Evolutionary conservation across 495 filamentous ascomycete species (phyloP).

Genomic region (Elasticomyces elasticus): DNA sequence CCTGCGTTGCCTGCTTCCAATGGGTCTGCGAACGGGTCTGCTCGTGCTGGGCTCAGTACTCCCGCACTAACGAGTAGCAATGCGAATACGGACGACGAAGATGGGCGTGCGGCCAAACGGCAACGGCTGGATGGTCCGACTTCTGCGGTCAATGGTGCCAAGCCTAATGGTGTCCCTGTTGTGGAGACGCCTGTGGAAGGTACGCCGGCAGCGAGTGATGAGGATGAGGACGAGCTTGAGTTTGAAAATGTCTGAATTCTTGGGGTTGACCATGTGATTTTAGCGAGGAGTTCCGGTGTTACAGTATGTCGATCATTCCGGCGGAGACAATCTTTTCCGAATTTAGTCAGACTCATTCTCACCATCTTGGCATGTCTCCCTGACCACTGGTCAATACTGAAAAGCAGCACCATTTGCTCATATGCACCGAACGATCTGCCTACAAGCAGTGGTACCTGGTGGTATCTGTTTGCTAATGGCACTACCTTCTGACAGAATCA

Average conservation of each 20-base stretch:
- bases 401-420: too few relatives aligned
- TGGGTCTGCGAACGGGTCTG: neutral
- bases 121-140: neutral
- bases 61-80: neutral
- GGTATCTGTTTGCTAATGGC: too few relatives aligned
- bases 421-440: too few relatives aligned
- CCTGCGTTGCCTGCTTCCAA: neutral
- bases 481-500: too few relatives aligned
- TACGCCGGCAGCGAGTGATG: constrained; percentile 18
- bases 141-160: neutral
- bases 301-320: too few relatives aligned
- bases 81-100: neutral
- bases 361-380: too few relatives aligned
- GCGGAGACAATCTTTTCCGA: too few relatives aligned
- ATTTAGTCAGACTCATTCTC: too few relatives aligned
- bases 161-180: neutral
- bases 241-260: constrained; percentile 48
- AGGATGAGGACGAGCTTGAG: constrained; percentile 34
- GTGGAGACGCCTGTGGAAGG: neutral
- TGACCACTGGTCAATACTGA: too few relatives aligned
- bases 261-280: too few relatives aligned
- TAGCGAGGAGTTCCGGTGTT: too few relatives aligned
- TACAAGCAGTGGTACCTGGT: too few relatives aligned
- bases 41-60: constrained; percentile 1
- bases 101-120: neutral